These are phyloP conservation scores for Scleromitrula shiraiana DNA, from an alignment of 2,329 filamentous ascomycete species.

Conservation along the genomic window DNA sequence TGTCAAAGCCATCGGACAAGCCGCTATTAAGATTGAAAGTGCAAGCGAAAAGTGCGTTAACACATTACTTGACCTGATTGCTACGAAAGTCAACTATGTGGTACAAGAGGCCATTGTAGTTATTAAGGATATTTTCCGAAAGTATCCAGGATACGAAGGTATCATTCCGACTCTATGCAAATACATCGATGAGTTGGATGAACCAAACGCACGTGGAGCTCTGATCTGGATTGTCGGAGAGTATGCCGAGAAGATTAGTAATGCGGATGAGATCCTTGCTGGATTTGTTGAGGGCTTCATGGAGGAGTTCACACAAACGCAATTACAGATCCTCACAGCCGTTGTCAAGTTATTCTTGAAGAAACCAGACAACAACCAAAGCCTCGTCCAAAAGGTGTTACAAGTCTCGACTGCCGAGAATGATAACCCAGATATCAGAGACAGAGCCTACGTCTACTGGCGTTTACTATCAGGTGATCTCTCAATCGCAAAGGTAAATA, in stretches of 20 bases:
- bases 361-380: constrained; percentile 86
- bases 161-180: constrained; percentile 95
- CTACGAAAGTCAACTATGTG: constrained; percentile 97
- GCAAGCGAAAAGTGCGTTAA: constrained; percentile 95
- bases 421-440: constrained; percentile 95
- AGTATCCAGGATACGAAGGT: constrained; percentile 95
- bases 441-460: constrained; percentile 98
- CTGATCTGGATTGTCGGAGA: constrained; percentile 99
- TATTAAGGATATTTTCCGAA: constrained; percentile 96
- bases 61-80: constrained; percentile 84
- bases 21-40: constrained; percentile 95
- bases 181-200: constrained; percentile 93
- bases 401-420: constrained; percentile 89
- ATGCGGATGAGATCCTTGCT: constrained; percentile 88
- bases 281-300: constrained; percentile 91
- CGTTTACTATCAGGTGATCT: constrained; percentile 87
- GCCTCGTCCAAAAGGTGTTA: constrained; percentile 86
- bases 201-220: constrained; percentile 81
- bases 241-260: constrained; percentile 98
- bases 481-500: constrained; percentile 70
- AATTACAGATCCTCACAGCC: constrained; percentile 92
- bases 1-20: constrained; percentile 93
- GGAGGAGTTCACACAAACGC: constrained; percentile 98
- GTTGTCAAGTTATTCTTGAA: constrained; percentile 97
- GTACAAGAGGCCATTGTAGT: constrained; percentile 98